Base-by-base conservation (phyloP, 768 basidiomycete species). In the Boletus rex-veris region DNA sequence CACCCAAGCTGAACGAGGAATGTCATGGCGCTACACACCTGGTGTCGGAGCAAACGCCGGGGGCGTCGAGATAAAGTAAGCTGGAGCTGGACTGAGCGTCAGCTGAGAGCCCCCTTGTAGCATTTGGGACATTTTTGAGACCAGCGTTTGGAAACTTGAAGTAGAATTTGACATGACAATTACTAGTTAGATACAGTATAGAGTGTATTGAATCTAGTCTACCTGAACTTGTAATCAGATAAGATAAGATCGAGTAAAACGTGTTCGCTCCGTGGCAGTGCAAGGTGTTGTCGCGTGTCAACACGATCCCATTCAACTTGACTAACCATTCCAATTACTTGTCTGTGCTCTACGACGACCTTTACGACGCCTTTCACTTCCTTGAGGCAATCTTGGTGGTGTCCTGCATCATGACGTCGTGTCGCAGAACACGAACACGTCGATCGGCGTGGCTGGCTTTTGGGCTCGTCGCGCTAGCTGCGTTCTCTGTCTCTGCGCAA, bases 391-490 rank as follows among this genome's bases (percentile, higher is more conserved):
- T 19, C 48, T 26, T 33, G 31, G 36, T 11, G 8, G 36, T 12
- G 39, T 50, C 24, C 14, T 36, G 18, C 31, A 31, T 7, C 24
- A 71, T 71, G 68, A 19, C 54, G 37, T 21, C 42, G 45, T 55
- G 65, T 58, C 57, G 46, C 30, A 50, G 58, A 54, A 54, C 61
- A 45, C 62, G 58, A 37, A 64, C 58, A 55, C 65, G 73, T 58
- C 80, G 78, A 62, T 80, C 80, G 43, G 72, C 77, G 44, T 85
- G 84, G 83, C 66, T 85, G 42, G 81, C 81, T 45, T 82, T 84
- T 69, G 80, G 79, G 52, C 74, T 85, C 58, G 71, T 83, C 59
- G 79, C 78, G 50, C 65, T 84, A 21, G 70, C 78, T 38, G 75
- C 73, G 26, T 65, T 77, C 41, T 71, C 78, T 50, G 74, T 75